Conservation (phyloP, 257 asterid species). For the Solanum medicagineum region DNA sequence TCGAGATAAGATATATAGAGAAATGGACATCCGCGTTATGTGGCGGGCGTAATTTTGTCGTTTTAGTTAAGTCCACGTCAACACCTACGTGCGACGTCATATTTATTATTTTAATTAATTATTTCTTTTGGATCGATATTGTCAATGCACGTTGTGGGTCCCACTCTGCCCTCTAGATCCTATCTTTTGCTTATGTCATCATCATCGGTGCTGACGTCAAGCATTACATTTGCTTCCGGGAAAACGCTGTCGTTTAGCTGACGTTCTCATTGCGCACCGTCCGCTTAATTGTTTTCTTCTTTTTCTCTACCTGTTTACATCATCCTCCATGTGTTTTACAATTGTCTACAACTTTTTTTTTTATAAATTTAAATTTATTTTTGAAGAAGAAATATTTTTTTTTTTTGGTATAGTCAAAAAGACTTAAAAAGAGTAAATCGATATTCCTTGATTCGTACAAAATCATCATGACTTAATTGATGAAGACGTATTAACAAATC, state of each 20-base stretch:
- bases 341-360: neutral
- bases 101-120: neutral
- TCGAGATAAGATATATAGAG: no score
- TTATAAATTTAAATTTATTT: neutral
- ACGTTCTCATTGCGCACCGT: conserved; percentile 7
- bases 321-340: neutral
- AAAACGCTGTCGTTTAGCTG: conserved; percentile 3
- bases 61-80: neutral
- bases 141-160: neutral
- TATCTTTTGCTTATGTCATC: neutral
- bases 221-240: neutral
- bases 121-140: neutral
- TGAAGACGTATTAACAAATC: neutral
- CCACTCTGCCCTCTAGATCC: neutral
- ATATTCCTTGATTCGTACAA: neutral
- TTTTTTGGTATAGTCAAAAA: neutral
- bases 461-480: neutral
- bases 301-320: neutral
- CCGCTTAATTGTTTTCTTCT: neutral
- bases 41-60: neutral
- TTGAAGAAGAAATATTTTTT: neutral
- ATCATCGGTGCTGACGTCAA: neutral
- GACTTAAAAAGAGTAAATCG: neutral
- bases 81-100: neutral
- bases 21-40: neutral